Evolutionary conservation across 1,284 basidiomycete species (phyloP), one percentile per base, ranked within the genome.

Genomic region (Cutaneotrichosporon curvatum): DNA sequence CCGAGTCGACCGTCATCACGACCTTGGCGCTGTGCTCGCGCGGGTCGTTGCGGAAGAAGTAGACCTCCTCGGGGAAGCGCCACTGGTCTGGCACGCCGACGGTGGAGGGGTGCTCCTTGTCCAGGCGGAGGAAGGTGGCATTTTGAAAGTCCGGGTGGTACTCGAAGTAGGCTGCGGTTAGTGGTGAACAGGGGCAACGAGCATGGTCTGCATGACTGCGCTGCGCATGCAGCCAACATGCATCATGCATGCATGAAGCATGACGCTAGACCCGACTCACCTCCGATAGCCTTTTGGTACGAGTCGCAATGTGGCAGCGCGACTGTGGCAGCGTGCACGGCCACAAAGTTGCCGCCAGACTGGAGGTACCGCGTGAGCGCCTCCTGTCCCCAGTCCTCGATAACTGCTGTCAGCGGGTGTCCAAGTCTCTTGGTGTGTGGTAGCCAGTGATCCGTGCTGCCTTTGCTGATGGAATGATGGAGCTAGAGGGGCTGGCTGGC

Each of bases 1-100:
- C 77, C 59, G 84, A 81, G 60, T 87, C 75, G 0, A 82, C 84
- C 0, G 81, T 77, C 4, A 87, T 73, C 3, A 86, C 59, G 2
- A 87, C 80, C 0, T 74, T 68, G 0, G 83, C 84, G 7, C 83
- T 83, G 14, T 83, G 59, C 5, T 66, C 62, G 42, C 85, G 76
- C 11, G 85, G 85, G 64, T 89, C 82, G 1, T 79, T 82, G 56
- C 81, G 79, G 71, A 85, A 87, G 65, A 85, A 82, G 69, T 88
- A 88, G 30, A 73, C 68, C 48, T 73, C 72, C 51, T 73, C 72
- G 11, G 61, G 55, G 67, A 70, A 71, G 18, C 74, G 74, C 84
- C 84, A 87, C 50, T 74, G 61, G 15, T 75, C 67, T 6, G 84
- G 84, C 2, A 87, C 69, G 68, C 76, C 77, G 47, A 68, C 76